Base-by-base conservation (phyloP, 805 yeast genomes). In the Cyberlindnera meyerae region DNA sequence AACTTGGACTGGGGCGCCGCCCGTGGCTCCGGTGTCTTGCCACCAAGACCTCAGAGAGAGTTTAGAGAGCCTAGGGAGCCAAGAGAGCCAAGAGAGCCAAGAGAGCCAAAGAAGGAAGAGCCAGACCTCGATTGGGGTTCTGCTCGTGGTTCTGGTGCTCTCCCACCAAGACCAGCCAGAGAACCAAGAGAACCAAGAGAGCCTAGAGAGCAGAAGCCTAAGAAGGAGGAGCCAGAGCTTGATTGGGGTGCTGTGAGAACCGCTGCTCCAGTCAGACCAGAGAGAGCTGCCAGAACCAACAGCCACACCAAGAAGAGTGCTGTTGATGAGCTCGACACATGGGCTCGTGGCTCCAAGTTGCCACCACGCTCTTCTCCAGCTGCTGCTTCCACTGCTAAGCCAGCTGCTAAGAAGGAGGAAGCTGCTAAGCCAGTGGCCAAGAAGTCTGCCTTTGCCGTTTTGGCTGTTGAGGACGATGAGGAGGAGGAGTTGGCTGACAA, bases 91-190 rank as follows among this genome's bases (percentile, higher is more conserved):
- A 37, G 29, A 27, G 45, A 37, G 43, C 28, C 37, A 36, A 51
- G 51, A 46, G n/a, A n/a, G n/a, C 64, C 59, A 47, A 64, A 68
- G 59, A 65, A 65, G 44, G 75, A 68, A 48, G 79, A 70, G 51
- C 75, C 76, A 31, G 75, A 75, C 22, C 61, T 77, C 36, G 86
- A 82, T 59, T 79, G 86, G 80, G 63, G 69, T 44, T 52, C 58
- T 34, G 68, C 63, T 38, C 66, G 72, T 65, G 47, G 45, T 12
- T 18, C 42, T 13, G 43, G 40, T 18, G 36, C 31, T 15, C 33
- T 49, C 36, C 54, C 51, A 26, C 46, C 45, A 17, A 55, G 59
- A 47, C 55, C 56, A 45, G 46, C 40, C 34, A 29, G 55, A 48
- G 52, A 40, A 29, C 58, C 66, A 51, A 57, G 56, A 44, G 50